Evolutionary conservation across 73 alveolate genomes (phyloP), one percentile per base, ranked within the genome.

Genomic region (Diophrys sp.): DNA sequence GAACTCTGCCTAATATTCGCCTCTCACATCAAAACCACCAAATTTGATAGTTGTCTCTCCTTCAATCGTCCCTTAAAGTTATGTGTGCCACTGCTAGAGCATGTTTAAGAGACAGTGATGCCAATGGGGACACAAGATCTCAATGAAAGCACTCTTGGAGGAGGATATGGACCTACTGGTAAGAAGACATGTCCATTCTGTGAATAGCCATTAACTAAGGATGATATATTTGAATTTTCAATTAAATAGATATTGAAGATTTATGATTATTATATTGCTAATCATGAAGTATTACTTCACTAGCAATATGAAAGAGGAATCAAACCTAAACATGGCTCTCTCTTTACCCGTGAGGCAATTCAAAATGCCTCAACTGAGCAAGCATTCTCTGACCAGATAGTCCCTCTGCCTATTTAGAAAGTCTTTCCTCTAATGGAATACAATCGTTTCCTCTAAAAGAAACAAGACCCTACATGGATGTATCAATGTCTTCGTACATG

Each of bases 391-490:
- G 70, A 54, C 1, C 34, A 75, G 53, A 23, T 29, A 56, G 72
- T 75, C 18, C 83, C 83, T 25, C 31, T 24, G 28, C 62, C 70
- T 23, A 29, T 75, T 29, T 33, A 56, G 27, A 31, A 24, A 1
- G 27, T 75, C 0, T 75, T 28, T 67, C 56, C 72, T 18, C 25
- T 31, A 0, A 23, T 75, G 67, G 26, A 31, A 14, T 1, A 0
- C 1, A 29, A 75, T 0, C 54, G 24, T 32, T 56, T 25, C 32
- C 2, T 27, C 28, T 66, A 54, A 1, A 75, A 75, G 33, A 70
- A 33, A 2, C 14, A 54, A 0, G 75, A 75, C 29, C 83, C 83
- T 33, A 31, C 18, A 0, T 75, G 83, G 83, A 56, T 75, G 2
- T 75, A 33, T 56, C 11, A 54, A 30, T 28, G 67, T 56, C 54